Evolutionary conservation across 2,329 filamentous ascomycete species (phyloP).

Genomic region (Penicillium expansum): DNA sequence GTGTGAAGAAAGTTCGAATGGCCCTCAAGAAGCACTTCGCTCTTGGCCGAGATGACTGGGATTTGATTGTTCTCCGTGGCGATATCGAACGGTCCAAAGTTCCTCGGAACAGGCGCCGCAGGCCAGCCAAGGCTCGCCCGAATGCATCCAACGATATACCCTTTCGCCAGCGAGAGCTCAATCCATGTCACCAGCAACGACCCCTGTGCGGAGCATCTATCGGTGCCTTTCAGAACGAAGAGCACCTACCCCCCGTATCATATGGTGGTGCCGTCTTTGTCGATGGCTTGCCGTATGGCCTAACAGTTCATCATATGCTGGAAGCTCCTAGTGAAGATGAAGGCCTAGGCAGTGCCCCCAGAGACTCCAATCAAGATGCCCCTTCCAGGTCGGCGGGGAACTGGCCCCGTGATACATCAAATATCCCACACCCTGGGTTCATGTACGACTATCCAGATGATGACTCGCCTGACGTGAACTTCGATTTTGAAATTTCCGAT

Average conservation of each 20-base stretch:
- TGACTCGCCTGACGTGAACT: slow-evolving; percentile 37
- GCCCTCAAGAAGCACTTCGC: slow-evolving; percentile 57
- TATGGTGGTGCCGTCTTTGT: slow-evolving; percentile 85
- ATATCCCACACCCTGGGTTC: slow-evolving; percentile 30
- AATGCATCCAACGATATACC: slow-evolving; percentile 27
- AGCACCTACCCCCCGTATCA: slow-evolving; percentile 85
- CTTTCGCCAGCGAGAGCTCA: slow-evolving; percentile 45
- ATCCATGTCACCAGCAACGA: slow-evolving; percentile 72
- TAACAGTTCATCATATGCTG: slow-evolving; percentile 97
- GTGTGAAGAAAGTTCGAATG: slow-evolving; percentile 56
- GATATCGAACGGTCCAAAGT: slow-evolving; percentile 57
- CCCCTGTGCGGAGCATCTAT: slow-evolving; percentile 89
- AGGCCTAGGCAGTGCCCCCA: slow-evolving; percentile 49
- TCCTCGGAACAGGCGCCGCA: slow-evolving; percentile 41
- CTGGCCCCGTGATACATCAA: slow-evolving; percentile 25
- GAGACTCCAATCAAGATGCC: slow-evolving; percentile 34
- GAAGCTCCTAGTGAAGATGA: slow-evolving; percentile 62
- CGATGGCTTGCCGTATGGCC: slow-evolving; percentile 80
- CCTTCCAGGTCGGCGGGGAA: slow-evolving; percentile 49
- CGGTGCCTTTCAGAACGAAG: slow-evolving; percentile 79
- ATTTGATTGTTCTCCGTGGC: slow-evolving; percentile 60
- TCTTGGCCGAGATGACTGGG: slow-evolving; percentile 55
- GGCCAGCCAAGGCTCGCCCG: slow-evolving; percentile 33
- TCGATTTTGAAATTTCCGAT: slow-evolving; percentile 54
- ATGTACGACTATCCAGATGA: slow-evolving; percentile 41